Evolutionary conservation across 495 filamentous ascomycete species (phyloP).

Genomic region (Hypoxylon intermedium): DNA sequence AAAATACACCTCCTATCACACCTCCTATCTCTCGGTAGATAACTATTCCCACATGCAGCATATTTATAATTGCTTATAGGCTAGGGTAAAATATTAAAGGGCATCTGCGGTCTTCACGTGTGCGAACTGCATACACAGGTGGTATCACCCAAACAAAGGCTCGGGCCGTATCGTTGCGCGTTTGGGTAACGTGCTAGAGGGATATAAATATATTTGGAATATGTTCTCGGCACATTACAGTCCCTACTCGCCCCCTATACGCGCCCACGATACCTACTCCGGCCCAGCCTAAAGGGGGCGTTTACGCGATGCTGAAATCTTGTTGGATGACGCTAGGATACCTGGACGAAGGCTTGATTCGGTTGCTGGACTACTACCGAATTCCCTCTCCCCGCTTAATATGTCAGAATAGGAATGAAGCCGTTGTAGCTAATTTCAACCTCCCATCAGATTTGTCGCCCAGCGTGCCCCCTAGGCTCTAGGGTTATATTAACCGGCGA

Average conservation of each 20-base stretch:
- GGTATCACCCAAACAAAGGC: conserved; percentile 2
- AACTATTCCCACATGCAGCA: conserved; percentile 3
- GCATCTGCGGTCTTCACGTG: conserved; percentile 20
- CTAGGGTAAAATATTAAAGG: conserved; percentile 22
- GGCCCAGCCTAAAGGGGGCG: conserved; percentile 3
- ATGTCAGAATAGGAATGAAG: conserved; percentile 34
- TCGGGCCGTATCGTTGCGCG: conserved; percentile 6
- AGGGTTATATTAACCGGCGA: conserved; percentile 37
- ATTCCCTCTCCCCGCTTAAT: conserved; percentile 35
- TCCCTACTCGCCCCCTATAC: conserved; percentile 2
- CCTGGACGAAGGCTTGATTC: conserved; percentile 32
- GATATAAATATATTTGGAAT: conserved; percentile 31
- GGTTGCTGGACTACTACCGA: conserved; percentile 31
- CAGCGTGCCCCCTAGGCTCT: conserved; percentile 15
- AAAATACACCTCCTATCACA: not conserved
- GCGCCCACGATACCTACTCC: conserved; percentile 7
- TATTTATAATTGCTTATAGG: conserved; percentile 38
- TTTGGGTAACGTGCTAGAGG: conserved; percentile 3
- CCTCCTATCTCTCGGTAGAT: conserved; percentile 1
- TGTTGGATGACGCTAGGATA: conserved; percentile 28
- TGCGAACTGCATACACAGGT: conserved; percentile 14
- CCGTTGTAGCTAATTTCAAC: conserved; percentile 31
- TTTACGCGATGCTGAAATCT: not conserved
- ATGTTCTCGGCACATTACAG: conserved; percentile 27
- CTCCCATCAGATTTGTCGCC: conserved; percentile 33